Base-by-base conservation (phyloP, 208 protist species). In the Wallacemonas sp. region DNA sequence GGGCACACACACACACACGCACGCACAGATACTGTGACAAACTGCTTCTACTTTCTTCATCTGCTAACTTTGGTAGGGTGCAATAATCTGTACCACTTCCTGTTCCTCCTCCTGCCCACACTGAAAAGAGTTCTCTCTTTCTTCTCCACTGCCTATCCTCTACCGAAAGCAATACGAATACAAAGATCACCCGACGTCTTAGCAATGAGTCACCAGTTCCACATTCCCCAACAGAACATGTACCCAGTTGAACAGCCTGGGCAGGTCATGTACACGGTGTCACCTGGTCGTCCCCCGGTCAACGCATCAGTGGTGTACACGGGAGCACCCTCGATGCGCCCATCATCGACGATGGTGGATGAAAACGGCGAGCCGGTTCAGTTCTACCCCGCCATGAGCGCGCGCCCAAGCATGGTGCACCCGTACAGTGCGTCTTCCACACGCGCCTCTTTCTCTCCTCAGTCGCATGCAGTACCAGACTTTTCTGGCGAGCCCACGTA, bases 321-420 rank as follows among this genome's bases (percentile, higher is more conserved):
- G 3, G 52, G 9, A 24, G 19, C 52, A 8, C 52, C 52, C 2
- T 26, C 32, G 6, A 58, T 58, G 52, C 52, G 52, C 23, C 52
- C 52, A 4, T 58, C 52, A 9, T 58, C 52, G 26, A 58, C 52
- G 11, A 58, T 58, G 52, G 52, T 58, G 8, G 52, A 58, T 21
- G 52, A 58, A 19, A 58, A 58, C 32, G 52, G 52, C 19, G 52
- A 58, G n/a, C 52, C 9, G 16, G 52, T 58, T n/a, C 30, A 58
- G 6, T 58, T 58, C 30, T 58, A 58, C 52, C 29, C 52, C 9
- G 52, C 52, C n/a, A 58, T 58, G 52, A 58, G 52, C 32, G 30
- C 52, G 30, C 52, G 52, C 3, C 52, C 52, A 8, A 58, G 52
- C 19, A 16, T 58, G 4, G 52, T 17, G n/a, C 52, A 9, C 6